Conservation (phyloP, 805 yeast species). For the Myxozyma kluyveri region DNA sequence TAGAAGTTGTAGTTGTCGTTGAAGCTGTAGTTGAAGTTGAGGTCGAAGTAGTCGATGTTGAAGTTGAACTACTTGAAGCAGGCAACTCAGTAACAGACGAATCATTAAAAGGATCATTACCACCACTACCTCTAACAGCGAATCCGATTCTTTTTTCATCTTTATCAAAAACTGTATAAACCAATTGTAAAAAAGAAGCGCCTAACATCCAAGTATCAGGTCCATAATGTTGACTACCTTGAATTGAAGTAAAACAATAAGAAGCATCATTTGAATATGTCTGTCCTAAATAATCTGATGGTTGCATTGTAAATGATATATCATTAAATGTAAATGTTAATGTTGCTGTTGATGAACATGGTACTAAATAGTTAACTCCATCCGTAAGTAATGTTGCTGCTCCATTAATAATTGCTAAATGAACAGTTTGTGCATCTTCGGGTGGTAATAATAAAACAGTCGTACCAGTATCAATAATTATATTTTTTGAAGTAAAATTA, state of each 20-base stretch:
- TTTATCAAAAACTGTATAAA: conserved; percentile 58
- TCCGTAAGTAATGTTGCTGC: conserved; percentile 47
- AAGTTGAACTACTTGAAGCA: background rate
- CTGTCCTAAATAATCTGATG: conserved; percentile 50
- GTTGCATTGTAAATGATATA: conserved; percentile 46
- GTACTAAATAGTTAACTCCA: conserved; percentile 61
- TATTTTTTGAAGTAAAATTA: conserved; percentile 32
- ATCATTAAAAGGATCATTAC: conserved; percentile 13
- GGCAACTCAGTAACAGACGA: background rate
- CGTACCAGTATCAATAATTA: conserved; percentile 65
- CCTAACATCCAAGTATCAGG: conserved; percentile 60
- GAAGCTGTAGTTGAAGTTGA: background rate
- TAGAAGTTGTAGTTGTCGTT: background rate
- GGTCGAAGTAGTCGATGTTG: background rate
- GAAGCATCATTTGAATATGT: conserved; percentile 46
- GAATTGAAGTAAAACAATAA: conserved; percentile 63
- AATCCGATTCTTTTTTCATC: conserved; percentile 52
- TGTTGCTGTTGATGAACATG: conserved; percentile 49
- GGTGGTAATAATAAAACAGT: conserved; percentile 57
- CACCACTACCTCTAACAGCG: conserved; percentile 42
- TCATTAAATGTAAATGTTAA: conserved; percentile 47
- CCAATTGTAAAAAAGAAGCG: conserved; percentile 55
- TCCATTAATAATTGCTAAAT: conserved; percentile 47
- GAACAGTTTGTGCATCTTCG: conserved; percentile 53
- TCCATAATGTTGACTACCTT: conserved; percentile 47